A percentile compares a stretch with the other conserved stretches of the same genome.
Evolutionary conservation across 306 rosid genomes (phyloP).

Genomic region (Quillaja saponaria): DNA sequence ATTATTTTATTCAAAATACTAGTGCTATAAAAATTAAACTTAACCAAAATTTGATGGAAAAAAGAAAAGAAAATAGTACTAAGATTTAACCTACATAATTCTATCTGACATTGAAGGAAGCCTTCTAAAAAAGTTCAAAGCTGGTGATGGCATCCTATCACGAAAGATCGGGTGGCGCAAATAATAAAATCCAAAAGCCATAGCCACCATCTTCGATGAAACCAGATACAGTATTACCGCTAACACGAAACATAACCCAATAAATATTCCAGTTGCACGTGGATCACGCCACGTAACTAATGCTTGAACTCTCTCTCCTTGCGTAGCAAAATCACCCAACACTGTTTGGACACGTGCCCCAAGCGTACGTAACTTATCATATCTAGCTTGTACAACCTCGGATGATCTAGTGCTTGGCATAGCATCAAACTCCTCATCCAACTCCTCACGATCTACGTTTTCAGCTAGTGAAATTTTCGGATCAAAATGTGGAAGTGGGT

Average conservation of each 20-base stretch:
- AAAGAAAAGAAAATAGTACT: too few relatives aligned
- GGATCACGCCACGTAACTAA: conserved; percentile 96
- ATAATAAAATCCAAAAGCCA: conserved; percentile 82
- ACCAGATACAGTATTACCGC: conserved; percentile 62
- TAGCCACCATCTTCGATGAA: conserved; percentile 73
- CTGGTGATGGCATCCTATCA: conserved; percentile 67
- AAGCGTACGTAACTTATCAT: conserved; percentile 64
- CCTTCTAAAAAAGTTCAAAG: conserved; percentile 65
- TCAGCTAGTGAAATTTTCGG: conserved; percentile 60
- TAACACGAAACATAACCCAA: conserved; percentile 62
- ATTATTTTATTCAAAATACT: too few relatives aligned
- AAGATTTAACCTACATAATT: conserved; percentile 53
- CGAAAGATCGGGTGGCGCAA: conserved; percentile 79
- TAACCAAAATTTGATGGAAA: too few relatives aligned
- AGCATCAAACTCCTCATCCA: conserved; percentile 78
- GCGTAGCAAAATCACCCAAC: conserved; percentile 76
- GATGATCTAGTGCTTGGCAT: conserved; percentile 48
- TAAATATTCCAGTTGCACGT: conserved; percentile 74
- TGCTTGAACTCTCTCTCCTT: conserved; percentile 77
- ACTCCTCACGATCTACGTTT: conserved; percentile 58
- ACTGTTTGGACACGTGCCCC: conserved; percentile 76
- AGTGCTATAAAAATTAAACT: too few relatives aligned
- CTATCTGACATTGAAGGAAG: conserved; percentile 80
- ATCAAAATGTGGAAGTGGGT: conserved; percentile 62
- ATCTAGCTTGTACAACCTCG: conserved; percentile 51